These are phyloP conservation scores for Fulvia fulva DNA, from an alignment of 2,329 filamentous ascomycete genomes.

Conservation along the genomic window DNA sequence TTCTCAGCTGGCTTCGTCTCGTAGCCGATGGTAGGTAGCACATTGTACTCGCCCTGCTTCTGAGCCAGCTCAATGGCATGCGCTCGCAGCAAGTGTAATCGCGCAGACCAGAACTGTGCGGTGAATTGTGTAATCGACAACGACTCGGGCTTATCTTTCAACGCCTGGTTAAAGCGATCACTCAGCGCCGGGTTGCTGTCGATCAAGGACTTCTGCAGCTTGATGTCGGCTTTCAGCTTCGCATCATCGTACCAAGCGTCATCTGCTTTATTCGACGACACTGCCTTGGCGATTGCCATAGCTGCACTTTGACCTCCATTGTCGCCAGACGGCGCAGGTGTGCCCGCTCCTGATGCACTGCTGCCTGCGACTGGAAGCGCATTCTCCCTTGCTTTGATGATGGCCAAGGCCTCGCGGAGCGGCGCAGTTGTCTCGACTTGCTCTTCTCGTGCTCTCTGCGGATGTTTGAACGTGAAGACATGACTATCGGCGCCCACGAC, in stretches of 20 bases:
- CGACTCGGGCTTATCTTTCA: conserved; percentile 76
- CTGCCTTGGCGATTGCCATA: conserved; percentile 73
- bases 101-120: conserved; percentile 88
- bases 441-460: conserved; percentile 70
- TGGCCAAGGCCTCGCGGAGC: conserved; percentile 72
- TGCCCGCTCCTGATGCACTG: conserved; percentile 21
- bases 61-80: conserved; percentile 87
- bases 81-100: conserved; percentile 78
- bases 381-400: conserved; percentile 53
- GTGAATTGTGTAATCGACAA: conserved; percentile 80
- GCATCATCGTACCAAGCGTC: conserved; percentile 76
- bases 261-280: conserved; percentile 46
- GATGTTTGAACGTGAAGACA: conserved; percentile 84
- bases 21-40: conserved; percentile 77
- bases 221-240: conserved; percentile 70
- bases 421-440: conserved; percentile 81
- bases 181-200: conserved; percentile 69
- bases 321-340: conserved; percentile 14
- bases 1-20: conserved; percentile 25
- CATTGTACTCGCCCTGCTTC: conserved; percentile 86
- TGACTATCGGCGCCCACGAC: conserved; percentile 74
- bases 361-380: conserved; percentile 34
- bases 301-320: conserved; percentile 42
- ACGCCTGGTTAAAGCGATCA: conserved; percentile 81
- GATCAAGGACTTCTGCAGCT: conserved; percentile 82